Conservation (phyloP, 2,329 filamentous ascomycete species). For the Ilyonectria robusta region DNA sequence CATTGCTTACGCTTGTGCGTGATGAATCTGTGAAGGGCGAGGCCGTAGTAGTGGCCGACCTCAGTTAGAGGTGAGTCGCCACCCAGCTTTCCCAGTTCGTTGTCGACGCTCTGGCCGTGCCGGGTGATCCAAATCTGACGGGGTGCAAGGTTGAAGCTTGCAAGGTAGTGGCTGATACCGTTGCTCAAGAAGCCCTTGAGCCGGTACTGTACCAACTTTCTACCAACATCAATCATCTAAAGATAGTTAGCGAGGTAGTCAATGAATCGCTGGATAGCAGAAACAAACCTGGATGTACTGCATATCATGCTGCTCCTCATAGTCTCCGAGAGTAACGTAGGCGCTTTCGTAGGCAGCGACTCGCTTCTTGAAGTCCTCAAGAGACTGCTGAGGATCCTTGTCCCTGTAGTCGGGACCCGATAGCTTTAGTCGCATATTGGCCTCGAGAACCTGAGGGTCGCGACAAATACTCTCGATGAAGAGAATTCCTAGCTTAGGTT, state of each 20-base stretch:
- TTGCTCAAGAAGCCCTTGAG: conserved; percentile 93
- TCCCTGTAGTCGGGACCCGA: conserved; percentile 96
- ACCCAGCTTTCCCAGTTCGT: conserved; percentile 88
- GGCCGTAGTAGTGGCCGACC: conserved; percentile 84
- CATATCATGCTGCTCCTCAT: conserved; percentile 91
- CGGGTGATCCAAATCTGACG: conserved; percentile 98
- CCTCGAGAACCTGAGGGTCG: conserved; percentile 86
- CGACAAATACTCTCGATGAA: conserved; percentile 97
- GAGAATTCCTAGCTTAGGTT: conserved; percentile 90
- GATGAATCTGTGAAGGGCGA: conserved; percentile 86
- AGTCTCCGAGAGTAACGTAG: conserved; percentile 90
- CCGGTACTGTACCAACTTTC: conserved; percentile 92
- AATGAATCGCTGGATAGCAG: neutral
- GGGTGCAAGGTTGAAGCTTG: conserved; percentile 96
- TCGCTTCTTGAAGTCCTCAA: conserved; percentile 92
- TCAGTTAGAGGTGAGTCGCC: conserved; percentile 89
- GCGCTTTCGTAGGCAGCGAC: conserved; percentile 95
- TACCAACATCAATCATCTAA: conserved; percentile 94
- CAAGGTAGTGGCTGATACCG: conserved; percentile 93
- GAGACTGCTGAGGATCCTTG: conserved; percentile 87
- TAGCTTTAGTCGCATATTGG: conserved; percentile 97
- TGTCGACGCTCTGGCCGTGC: conserved; percentile 92
- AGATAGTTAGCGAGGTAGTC: conserved; percentile 44
- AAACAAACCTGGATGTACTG: conserved; percentile 84
- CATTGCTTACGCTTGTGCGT: conserved; percentile 84